Evolutionary conservation across 75 land plant species (phyloP).

Genomic region (Pinus taeda): DNA sequence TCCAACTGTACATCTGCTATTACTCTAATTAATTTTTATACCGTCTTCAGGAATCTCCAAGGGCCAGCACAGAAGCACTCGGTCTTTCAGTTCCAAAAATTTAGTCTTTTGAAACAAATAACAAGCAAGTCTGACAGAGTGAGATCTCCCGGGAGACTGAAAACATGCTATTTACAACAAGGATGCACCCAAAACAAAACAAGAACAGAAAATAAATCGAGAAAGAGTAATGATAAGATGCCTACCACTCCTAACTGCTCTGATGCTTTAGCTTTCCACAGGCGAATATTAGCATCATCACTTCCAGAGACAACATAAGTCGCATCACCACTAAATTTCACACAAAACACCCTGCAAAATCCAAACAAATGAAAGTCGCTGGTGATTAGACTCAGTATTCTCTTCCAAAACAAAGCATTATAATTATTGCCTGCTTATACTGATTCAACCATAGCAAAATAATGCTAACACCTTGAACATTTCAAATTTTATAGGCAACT

Average conservation of each 20-base stretch:
- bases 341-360: slow-evolving; percentile 74
- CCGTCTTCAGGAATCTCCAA: not conserved
- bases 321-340: slow-evolving; percentile 84
- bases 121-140: not conserved
- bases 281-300: slow-evolving; percentile 92
- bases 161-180: not conserved
- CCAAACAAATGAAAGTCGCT: not conserved
- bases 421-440: not conserved
- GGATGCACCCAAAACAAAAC: not conserved
- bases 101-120: too few relatives aligned
- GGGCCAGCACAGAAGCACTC: not conserved
- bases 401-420: not conserved
- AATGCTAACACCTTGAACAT: not conserved
- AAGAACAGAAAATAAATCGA: not conserved
- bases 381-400: not conserved
- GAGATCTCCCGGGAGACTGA: not conserved
- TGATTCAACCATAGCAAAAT: not conserved
- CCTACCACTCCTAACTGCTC: slow-evolving; percentile 98
- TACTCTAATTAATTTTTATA: not conserved
- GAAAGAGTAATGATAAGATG: slow-evolving; percentile 2
- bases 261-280: slow-evolving; percentile 97
- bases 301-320: slow-evolving; percentile 92
- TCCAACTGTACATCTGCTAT: too few relatives aligned
- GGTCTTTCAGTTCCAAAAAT: too few relatives aligned
- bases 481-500: not conserved